Evolutionary conservation across 495 filamentous ascomycete genomes (phyloP).

Genomic region (Aspergillus haitiensis): DNA sequence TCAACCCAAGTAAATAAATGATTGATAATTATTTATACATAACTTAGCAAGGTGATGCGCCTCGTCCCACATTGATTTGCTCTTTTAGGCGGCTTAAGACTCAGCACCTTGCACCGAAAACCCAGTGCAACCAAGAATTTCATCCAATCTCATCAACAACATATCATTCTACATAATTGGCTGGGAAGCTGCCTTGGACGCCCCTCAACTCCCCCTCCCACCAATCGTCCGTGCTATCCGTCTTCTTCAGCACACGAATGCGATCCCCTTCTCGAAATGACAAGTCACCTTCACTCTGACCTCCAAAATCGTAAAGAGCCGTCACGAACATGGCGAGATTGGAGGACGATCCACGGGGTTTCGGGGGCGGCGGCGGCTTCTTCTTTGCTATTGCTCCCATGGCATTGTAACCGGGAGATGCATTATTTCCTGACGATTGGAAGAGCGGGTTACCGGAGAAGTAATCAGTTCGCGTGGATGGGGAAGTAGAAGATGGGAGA

Average conservation of each 20-base stretch:
- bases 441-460: slow-evolving; percentile 49
- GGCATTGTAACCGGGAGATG: slow-evolving; percentile 27
- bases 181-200: slow-evolving; percentile 76
- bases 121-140: too few relatives aligned
- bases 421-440: slow-evolving; percentile 24
- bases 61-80: too few relatives aligned
- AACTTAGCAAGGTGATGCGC: too few relatives aligned
- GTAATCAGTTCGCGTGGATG: slow-evolving; percentile 48
- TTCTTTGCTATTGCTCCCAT: slow-evolving; percentile 45
- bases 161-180: slow-evolving; percentile 68
- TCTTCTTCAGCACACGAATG: slow-evolving; percentile 82
- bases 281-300: slow-evolving; percentile 71
- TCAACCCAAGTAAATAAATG: too few relatives aligned
- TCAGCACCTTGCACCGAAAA: too few relatives aligned
- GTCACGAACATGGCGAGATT: slow-evolving; percentile 62
- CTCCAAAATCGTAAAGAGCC: slow-evolving; percentile 78
- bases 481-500: slow-evolving; percentile 7
- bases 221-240: slow-evolving; percentile 87
- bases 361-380: slow-evolving; percentile 69
- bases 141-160: not conserved
- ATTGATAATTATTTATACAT: too few relatives aligned
- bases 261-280: slow-evolving; percentile 80
- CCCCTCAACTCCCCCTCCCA: slow-evolving; percentile 89
- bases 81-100: too few relatives aligned
- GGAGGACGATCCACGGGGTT: slow-evolving; percentile 32